phyloP scores from a whole-genome alignment of 1,284 basidiomycete species.

The Puccinia triticina region DNA sequence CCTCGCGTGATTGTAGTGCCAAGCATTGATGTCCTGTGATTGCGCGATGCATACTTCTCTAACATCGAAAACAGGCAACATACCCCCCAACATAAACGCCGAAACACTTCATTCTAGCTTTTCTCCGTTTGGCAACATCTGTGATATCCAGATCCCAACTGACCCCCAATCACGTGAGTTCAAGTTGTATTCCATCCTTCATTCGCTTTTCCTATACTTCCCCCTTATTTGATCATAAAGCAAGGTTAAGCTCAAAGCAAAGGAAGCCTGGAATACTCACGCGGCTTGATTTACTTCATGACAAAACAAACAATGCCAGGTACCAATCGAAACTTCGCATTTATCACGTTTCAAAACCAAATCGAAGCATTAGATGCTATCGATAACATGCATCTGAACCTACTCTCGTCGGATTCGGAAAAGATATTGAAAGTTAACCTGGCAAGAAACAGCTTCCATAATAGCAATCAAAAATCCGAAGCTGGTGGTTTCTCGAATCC shows the following conservation, averaged over 20 bases:
- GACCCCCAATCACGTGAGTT: conserved; percentile 55
- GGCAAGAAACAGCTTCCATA: conserved; percentile 26
- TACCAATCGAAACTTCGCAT: conserved; percentile 57
- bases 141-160: conserved; percentile 57
- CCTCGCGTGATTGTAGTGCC: no score
- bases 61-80: conserved; percentile 53
- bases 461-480: conserved; percentile 23
- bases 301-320: not conserved
- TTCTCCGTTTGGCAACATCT: conserved; percentile 57
- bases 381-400: conserved; percentile 59
- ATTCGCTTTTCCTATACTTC: not conserved
- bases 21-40: not conserved
- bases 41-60: not conserved
- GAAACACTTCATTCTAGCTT: conserved; percentile 56
- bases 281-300: not conserved
- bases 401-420: conserved; percentile 47
- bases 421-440: conserved; percentile 49
- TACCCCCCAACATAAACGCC: conserved; percentile 55
- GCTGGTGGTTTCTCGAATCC: conserved; percentile 1
- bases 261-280: not conserved
- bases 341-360: conserved; percentile 55
- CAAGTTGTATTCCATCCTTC: not conserved
- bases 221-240: not conserved
- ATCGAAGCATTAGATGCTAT: conserved; percentile 57
- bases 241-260: not conserved